These are phyloP conservation scores for Pseudogymnoascus sp. DNA, from an alignment of 2,329 filamentous ascomycete species.

Conservation along the genomic window DNA sequence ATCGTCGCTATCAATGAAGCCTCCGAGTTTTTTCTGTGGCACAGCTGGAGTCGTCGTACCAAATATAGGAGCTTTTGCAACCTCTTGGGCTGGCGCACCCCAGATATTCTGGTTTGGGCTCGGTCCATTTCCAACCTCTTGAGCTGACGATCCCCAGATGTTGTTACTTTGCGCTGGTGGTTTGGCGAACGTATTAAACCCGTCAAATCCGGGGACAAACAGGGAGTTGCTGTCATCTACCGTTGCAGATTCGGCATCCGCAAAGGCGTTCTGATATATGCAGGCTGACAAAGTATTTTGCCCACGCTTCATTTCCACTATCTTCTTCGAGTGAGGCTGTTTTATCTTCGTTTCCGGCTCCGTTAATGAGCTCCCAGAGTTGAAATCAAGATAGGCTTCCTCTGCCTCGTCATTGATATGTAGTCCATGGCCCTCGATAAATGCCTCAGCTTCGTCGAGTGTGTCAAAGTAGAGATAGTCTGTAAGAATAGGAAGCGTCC, in stretches of 20 bases:
- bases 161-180: not conserved
- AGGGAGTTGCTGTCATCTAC: slow-evolving; percentile 7
- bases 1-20: slow-evolving; percentile 8
- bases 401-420: slow-evolving; percentile 40
- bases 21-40: not conserved
- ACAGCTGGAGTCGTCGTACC: not conserved
- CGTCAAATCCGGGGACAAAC: slow-evolving; percentile 10
- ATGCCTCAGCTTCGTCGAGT: slow-evolving; percentile 56
- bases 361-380: slow-evolving; percentile 19
- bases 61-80: not conserved
- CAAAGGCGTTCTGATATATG: slow-evolving; percentile 49
- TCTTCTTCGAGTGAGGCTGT: slow-evolving; percentile 47
- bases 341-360: slow-evolving; percentile 42
- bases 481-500: slow-evolving; percentile 51
- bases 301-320: slow-evolving; percentile 56
- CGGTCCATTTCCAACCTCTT: not conserved
- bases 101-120: not conserved
- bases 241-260: slow-evolving; percentile 24
- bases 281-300: slow-evolving; percentile 44
- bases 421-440: slow-evolving; percentile 53
- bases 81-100: not conserved
- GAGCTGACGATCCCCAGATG: not conserved
- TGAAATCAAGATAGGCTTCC: slow-evolving; percentile 28
- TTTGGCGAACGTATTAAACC: not conserved
- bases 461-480: slow-evolving; percentile 59